Evolutionary conservation across 805 yeast genomes (phyloP).

Genomic region (Hanseniaspora meyeri): DNA sequence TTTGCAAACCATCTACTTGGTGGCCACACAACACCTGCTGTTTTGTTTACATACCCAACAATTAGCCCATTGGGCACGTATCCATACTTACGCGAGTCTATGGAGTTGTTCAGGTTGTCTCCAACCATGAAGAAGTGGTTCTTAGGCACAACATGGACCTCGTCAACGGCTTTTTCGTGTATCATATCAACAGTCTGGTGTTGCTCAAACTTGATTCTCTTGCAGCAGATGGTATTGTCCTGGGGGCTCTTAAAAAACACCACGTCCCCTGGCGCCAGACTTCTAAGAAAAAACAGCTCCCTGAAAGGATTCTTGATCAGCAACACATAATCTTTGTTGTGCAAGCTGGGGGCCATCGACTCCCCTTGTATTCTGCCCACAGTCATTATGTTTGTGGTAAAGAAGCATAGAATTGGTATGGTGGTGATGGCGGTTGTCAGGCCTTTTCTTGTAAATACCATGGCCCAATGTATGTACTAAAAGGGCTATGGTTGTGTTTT

Average conservation of each 20-base stretch:
- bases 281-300: background rate
- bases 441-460: background rate
- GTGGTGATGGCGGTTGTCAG: background rate
- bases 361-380: conserved; percentile 10
- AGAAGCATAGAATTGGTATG: background rate
- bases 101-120: conserved; percentile 11
- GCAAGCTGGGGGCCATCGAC: conserved; percentile 9
- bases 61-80: conserved; percentile 8
- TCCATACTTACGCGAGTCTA: conserved; percentile 11
- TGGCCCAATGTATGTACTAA: too few species aligned
- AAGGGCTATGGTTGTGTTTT: background rate
- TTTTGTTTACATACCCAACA: conserved; percentile 3
- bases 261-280: background rate
- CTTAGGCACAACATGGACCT: conserved; percentile 5
- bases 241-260: conserved; percentile 11
- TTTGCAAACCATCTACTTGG: conserved; percentile 7
- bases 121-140: conserved; percentile 9
- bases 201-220: background rate
- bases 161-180: background rate
- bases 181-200: background rate
- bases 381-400: conserved; percentile 1
- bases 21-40: conserved; percentile 5
- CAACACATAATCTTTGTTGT: background rate
- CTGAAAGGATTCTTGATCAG: background rate
- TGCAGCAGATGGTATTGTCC: conserved; percentile 6